These are phyloP conservation scores for Triticum timopheevii DNA, from an alignment of 176 grass and related monocot species.

Conservation along the genomic window DNA sequence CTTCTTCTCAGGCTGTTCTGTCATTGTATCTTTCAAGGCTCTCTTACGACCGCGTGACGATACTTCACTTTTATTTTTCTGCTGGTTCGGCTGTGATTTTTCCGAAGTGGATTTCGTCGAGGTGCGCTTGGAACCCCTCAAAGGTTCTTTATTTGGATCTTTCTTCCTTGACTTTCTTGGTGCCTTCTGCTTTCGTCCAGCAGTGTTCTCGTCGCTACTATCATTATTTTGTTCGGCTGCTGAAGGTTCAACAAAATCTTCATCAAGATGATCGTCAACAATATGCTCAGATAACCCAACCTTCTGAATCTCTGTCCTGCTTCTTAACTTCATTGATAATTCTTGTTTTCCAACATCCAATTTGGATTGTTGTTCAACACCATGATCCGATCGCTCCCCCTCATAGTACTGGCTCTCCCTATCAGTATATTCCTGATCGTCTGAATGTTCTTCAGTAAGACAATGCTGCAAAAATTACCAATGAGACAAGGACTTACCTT, in stretches of 20 bases:
- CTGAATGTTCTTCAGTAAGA: constrained; percentile 21
- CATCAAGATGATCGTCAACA: constrained; percentile 29
- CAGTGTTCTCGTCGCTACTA: constrained; percentile 38
- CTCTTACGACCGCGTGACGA: constrained; percentile 31
- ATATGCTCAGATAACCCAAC: constrained; percentile 25
- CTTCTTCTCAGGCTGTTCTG: constrained; percentile 44
- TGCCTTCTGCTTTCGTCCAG: constrained; percentile 32
- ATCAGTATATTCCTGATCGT: constrained; percentile 26
- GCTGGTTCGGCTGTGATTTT: constrained; percentile 30
- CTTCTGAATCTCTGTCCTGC: constrained; percentile 22
- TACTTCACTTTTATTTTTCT: constrained; percentile 43
- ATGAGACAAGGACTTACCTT: constrained; percentile 13
- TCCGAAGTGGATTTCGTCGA: constrained; percentile 23
- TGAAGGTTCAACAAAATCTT: constrained; percentile 33
- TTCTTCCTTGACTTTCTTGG: constrained; percentile 43
- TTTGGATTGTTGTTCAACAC: constrained; percentile 34
- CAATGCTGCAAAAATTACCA: constrained; percentile 18
- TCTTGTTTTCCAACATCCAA: constrained; percentile 11
- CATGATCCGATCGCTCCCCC: constrained; percentile 21
- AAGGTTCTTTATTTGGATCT: constrained; percentile 22
- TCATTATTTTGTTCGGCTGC: constrained; percentile 39
- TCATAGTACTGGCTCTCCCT: not conserved
- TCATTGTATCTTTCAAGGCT: constrained; percentile 26
- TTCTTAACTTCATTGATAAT: constrained; percentile 40
- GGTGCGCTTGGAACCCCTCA: not conserved